Evolutionary conservation across 768 basidiomycete species (phyloP), one percentile per base, ranked within the genome.

Genomic region (Trametes maxima): DNA sequence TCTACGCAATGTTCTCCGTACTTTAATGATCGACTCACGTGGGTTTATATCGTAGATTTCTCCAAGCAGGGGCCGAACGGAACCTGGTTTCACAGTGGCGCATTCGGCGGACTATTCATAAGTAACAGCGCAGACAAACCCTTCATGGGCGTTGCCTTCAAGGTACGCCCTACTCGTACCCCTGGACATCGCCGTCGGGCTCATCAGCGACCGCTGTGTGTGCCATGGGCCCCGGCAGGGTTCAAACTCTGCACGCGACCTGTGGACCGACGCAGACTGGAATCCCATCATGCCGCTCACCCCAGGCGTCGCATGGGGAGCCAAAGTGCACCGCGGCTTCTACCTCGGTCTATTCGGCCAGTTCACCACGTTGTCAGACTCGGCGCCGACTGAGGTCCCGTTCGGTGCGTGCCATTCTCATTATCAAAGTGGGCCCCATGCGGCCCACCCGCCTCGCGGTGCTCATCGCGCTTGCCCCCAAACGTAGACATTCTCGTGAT

Each of bases 141-240:
- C 5, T 58, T 48, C 36, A 33, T 33, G 25, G 57, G 57, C 11
- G n/a, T 58, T 48, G 57, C 48, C 14, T 58, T 50, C 57, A 58
- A 58, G 57, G 57, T 58, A 2, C 16, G 46, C 37, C 19, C 51
- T 33, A 33, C 22, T 2, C 12, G 2, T 14, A 2, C 51, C 10
- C 36, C 5, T 19, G n/a, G 17, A 5, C 5, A 12, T 39, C 33
- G 14, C 14, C 21, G 11, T 17, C 21, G 51, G 5, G 5, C 39
- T 13, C 21, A 37, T 2, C 21, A 16, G 21, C 7, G 13, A n/a
- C 46, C 22, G 11, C 5, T 28, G 16, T 11, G 21, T 25, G 12
- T 28, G 24, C 11, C 12, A 25, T 28, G 17, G 28, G 28, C 28
- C 28, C 28, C 28, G 28, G 28, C 19, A 53, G 51, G 51, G 37